phyloP scores from a whole-genome alignment of 1,139 yeast species.

The Candida tunisiensis region DNA sequence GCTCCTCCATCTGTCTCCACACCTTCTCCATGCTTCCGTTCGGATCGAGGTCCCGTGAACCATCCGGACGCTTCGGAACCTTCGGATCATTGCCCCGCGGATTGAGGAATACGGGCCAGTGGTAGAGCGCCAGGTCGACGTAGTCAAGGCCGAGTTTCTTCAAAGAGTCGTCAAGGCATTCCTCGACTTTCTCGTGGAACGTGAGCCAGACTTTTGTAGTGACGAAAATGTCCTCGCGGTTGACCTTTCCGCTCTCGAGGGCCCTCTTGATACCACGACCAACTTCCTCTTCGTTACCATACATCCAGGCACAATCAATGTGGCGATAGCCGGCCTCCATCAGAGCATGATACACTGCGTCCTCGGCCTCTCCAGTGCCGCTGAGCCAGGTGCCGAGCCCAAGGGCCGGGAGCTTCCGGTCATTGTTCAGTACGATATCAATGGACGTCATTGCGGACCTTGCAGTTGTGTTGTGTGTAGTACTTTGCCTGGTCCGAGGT shows the following conservation, averaged over 20 bases:
- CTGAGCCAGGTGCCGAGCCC: constrained; percentile 79
- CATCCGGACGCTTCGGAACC: constrained; percentile 23
- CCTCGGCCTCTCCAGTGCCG: constrained; percentile 36
- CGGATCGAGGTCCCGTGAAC: constrained; percentile 20
- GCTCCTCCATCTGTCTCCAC: constrained; percentile 30
- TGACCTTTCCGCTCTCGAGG: constrained; percentile 22
- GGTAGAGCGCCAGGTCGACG: constrained; percentile 68
- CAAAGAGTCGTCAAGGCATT: constrained; percentile 46
- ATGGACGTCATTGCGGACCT: constrained; percentile 4
- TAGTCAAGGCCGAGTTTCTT: constrained; percentile 54
- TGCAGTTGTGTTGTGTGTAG: background rate
- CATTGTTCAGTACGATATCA: constrained; percentile 34
- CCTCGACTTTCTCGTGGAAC: constrained; percentile 37
- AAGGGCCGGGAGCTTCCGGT: constrained; percentile 45
- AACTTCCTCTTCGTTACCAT: constrained; percentile 48
- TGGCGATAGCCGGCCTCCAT: constrained; percentile 43
- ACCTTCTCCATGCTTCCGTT: constrained; percentile 32
- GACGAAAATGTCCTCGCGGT: constrained; percentile 34
- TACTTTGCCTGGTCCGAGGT: too few species aligned
- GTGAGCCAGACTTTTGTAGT: constrained; percentile 32
- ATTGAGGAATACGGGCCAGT: constrained; percentile 58
- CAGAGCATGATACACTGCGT: constrained; percentile 22
- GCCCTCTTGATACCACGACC: constrained; percentile 32
- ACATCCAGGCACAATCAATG: constrained; percentile 49
- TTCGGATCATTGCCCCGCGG: constrained; percentile 16